phyloP scores from a whole-genome alignment of 176 grass and related monocot genomes.

The Oropetium thomaeum region DNA sequence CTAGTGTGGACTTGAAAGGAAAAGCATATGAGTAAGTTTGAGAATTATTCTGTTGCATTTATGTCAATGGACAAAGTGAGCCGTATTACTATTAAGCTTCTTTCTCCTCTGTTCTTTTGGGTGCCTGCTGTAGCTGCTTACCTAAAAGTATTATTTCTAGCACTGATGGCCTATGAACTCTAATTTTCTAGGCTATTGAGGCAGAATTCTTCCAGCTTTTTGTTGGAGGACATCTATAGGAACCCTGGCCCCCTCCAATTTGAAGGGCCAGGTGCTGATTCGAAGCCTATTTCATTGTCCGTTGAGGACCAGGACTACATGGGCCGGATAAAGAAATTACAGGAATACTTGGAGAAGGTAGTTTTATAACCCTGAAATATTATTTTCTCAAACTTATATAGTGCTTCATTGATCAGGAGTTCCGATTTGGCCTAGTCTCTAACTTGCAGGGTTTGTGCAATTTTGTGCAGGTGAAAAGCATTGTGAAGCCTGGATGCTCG shows the following conservation, averaged over 20 bases:
- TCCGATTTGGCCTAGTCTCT: background rate
- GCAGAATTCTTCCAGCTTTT: slow-evolving; percentile 62
- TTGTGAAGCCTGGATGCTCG: slow-evolving; percentile 97
- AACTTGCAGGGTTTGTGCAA: background rate
- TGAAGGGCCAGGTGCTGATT: slow-evolving; percentile 76
- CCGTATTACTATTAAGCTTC: background rate
- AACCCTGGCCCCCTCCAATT: slow-evolving; percentile 95
- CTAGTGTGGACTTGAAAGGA: slow-evolving; percentile 83
- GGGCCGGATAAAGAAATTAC: slow-evolving; percentile 92
- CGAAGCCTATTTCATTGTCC: slow-evolving; percentile 68
- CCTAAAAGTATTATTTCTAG: background rate
- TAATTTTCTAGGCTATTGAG: slow-evolving; percentile 67
- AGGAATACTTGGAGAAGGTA: slow-evolving; percentile 96
- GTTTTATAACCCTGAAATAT: background rate
- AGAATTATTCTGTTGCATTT: background rate
- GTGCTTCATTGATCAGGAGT: background rate
- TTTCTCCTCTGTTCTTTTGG: background rate
- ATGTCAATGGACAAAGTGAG: background rate
- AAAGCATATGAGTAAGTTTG: slow-evolving; percentile 94
- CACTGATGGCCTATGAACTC: background rate
- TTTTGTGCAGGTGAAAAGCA: slow-evolving; percentile 68
- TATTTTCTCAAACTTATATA: background rate
- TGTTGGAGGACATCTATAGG: slow-evolving; percentile 97
- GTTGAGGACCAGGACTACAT: slow-evolving; percentile 99
- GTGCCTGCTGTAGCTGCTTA: background rate